Evolutionary conservation across 805 yeast species (phyloP), one percentile per base, ranked within the genome.

Genomic region (Starmera dryadoides): DNA sequence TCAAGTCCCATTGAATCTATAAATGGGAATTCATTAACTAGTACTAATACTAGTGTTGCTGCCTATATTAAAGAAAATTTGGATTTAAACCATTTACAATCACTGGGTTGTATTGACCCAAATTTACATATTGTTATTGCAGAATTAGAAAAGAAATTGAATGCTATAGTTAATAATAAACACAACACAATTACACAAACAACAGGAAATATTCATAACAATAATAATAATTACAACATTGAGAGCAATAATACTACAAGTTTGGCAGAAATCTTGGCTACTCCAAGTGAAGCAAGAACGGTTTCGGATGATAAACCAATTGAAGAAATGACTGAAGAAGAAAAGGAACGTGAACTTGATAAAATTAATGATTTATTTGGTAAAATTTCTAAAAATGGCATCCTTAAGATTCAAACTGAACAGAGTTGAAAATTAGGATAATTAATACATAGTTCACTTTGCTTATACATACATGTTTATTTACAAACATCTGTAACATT

Each of bases 271-370:
- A 25, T 4, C 10, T 8, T 25, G 10, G 12, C 9, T 12, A 25
- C 28, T 25, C n/a, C n/a, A n/a, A n/a, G n/a, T n/a, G n/a, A n/a
- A n/a, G n/a, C n/a, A n/a, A n/a, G n/a, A n/a, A 25, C 28, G 4
- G 28, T 8, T n/a, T 4, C 28, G 4, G 28, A 25, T 11, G 28
- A 25, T n/a, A 25, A 25, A n/a, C 11, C 31, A 23, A 48, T 54
- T 42, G 55, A 53, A 18, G 56, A 53, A n/a, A 30, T 55, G 28
- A 39, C 50, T 2, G 47, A 44, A 16, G 48, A 41, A 20, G 58
- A 55, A 33, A 55, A 55, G 35, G 56, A 55, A 22, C 37, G 36
- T n/a, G 59, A 53, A 35, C 33, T 55, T 18, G 47, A 46, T 11
- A 47, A 53, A 38, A 48, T 55, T 42, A 44, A 42, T 26, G 56